Conservation (phyloP, 768 basidiomycete genomes). For the Hericium rajendrae region DNA sequence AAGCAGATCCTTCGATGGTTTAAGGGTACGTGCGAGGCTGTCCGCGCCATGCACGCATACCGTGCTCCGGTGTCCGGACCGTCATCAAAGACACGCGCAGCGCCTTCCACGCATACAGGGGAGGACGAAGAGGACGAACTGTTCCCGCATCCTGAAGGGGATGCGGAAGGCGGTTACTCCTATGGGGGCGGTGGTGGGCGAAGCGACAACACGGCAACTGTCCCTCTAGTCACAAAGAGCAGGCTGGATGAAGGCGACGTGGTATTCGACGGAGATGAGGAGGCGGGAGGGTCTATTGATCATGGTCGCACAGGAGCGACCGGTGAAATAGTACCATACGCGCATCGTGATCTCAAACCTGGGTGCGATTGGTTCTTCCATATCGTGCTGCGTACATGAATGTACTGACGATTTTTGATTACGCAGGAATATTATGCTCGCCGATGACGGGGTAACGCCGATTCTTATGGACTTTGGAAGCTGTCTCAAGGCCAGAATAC, state of each 20-base stretch:
- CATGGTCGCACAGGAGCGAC: slow-evolving; percentile 23
- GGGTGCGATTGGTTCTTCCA: slow-evolving; percentile 44
- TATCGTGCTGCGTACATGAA: not conserved
- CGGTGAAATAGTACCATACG: slow-evolving; percentile 68
- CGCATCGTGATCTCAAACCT: slow-evolving; percentile 94
- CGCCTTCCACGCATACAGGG: slow-evolving; percentile 17
- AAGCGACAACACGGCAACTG: slow-evolving; percentile 14
- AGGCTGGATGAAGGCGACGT: slow-evolving; percentile 45
- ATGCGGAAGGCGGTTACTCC: slow-evolving; percentile 65
- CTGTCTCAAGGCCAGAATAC: slow-evolving; percentile 75
- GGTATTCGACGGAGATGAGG: slow-evolving; percentile 78
- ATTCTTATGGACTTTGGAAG: slow-evolving; percentile 99
- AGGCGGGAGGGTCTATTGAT: slow-evolving; percentile 35
- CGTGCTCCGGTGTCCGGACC: slow-evolving; percentile 33
- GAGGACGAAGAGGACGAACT: slow-evolving; percentile 60
- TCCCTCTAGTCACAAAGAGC: slow-evolving; percentile 54
- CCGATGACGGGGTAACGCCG: slow-evolving; percentile 75
- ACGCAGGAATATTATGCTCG: slow-evolving; percentile 87
- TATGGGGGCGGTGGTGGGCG: slow-evolving; percentile 36
- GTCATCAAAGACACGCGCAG: slow-evolving; percentile 17
- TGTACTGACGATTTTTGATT: not conserved
- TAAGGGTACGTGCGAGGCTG: slow-evolving; percentile 88
- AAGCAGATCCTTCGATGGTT: slow-evolving; percentile 83
- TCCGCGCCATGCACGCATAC: slow-evolving; percentile 91
- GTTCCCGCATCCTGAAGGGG: slow-evolving; percentile 69